Conservation (phyloP, 768 basidiomycete genomes). For the Royoungia palumana region DNA sequence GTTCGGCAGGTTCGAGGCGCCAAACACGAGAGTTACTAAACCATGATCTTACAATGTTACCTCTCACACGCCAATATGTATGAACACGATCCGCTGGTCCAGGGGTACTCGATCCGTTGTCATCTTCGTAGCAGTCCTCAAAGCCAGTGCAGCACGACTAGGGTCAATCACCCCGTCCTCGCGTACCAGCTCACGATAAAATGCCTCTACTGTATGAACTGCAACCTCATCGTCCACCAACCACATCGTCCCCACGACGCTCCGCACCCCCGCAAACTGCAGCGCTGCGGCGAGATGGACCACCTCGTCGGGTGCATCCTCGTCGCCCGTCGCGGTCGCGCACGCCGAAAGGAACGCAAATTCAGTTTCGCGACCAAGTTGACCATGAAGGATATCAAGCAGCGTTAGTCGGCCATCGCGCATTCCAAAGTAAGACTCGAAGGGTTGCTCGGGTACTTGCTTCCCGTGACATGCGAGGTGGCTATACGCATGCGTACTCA, state of each 20-base stretch:
- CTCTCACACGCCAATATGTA: slow-evolving; percentile 19
- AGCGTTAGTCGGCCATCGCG: slow-evolving; percentile 18
- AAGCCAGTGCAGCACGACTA: slow-evolving; percentile 13
- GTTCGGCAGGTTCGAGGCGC: too few species aligned
- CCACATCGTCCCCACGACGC: slow-evolving; percentile 33
- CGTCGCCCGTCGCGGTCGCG: slow-evolving; percentile 26
- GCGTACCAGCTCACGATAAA: slow-evolving; percentile 18
- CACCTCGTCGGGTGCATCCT: slow-evolving; percentile 23
- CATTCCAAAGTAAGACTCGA: slow-evolving; percentile 20
- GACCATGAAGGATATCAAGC: slow-evolving; percentile 19
- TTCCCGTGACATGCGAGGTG: slow-evolving; percentile 30
- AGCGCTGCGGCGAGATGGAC: slow-evolving; percentile 31
- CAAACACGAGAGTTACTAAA: too few species aligned
- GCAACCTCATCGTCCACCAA: slow-evolving; percentile 24
- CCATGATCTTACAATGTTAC: too few species aligned
- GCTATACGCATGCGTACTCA: slow-evolving; percentile 17
- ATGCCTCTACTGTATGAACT: slow-evolving; percentile 9
- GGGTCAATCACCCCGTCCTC: slow-evolving; percentile 16
- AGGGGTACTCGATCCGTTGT: slow-evolving; percentile 13
- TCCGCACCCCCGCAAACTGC: slow-evolving; percentile 26
- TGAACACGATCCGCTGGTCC: slow-evolving; percentile 21
- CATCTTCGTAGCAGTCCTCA: slow-evolving; percentile 9
- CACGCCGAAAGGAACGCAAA: slow-evolving; percentile 34
- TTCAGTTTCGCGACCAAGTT: slow-evolving; percentile 11
- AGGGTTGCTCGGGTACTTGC: slow-evolving; percentile 13